Base-by-base conservation (phyloP, 2,329 filamentous ascomycete genomes). In the Hymenoscyphus fructigenus region DNA sequence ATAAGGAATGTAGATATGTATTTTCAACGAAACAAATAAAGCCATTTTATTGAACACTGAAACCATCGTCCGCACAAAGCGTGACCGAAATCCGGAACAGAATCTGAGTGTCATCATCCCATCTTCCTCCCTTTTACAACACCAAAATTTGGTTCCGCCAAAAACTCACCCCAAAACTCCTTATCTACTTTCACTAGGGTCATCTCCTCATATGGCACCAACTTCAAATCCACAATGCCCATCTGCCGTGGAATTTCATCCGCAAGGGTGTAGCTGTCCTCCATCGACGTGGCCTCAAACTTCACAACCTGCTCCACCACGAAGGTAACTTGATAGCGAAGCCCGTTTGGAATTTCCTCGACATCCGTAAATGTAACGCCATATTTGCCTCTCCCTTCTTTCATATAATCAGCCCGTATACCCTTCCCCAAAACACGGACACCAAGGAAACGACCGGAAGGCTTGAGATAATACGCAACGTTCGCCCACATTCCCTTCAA, bases 391-490 rank as follows among this genome's bases (percentile, higher is more conserved):
- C 28, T 57, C 23, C 15, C 55, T 15, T n/a, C 55, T 36, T 32
- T 15, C 23, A 17, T 29, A 34, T 57, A 57, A n/a, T 28, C 55
- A 32, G 55, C 55, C 55, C 26, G 28, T 36, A 57, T 28, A 17
- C 55, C 55, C 55, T 57, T 57, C 5, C 55, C 55, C n/a, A 17
- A 57, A n/a, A 29, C 28, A 10, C 55, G 28, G 10, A 57, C 32
- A 17, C 55, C 55, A 14, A 57, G 15, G 55, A 57, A 57, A 1
- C 55, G 28, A 32, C 55, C 55, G 5, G 17, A n/a, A 57, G 55
- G 55, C 28, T 57, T 57, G 28, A 57, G 32, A 57, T 57, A 57
- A n/a, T 34, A 26, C 55, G 55, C 55, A 26, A 57, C 55, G n/a
- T 57, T 57, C 28, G 15, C 32, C 55, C 55, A 57, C 32, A 57